These are phyloP conservation scores for Eucommia ulmoides DNA, from an alignment of 257 asterid species.

Conservation along the genomic window DNA sequence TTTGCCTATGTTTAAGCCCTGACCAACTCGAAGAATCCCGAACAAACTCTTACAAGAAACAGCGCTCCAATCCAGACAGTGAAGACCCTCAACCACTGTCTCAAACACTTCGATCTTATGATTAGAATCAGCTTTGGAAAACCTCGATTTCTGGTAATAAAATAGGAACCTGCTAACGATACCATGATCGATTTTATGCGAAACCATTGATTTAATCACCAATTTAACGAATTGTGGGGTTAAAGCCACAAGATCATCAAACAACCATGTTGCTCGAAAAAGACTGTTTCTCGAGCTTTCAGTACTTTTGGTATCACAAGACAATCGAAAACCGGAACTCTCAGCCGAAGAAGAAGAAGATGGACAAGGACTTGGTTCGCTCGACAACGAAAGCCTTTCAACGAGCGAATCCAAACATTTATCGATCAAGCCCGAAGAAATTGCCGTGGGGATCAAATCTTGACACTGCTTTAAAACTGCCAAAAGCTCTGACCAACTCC, in stretches of 20 bases:
- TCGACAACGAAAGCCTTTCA: conserved; percentile 31
- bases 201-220: conserved; percentile 33
- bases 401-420: conserved; percentile 41
- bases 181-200: conserved; percentile 40
- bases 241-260: conserved; percentile 45
- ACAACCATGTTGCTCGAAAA: conserved; percentile 68
- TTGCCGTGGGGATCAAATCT: conserved; percentile 23
- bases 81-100: conserved; percentile 44
- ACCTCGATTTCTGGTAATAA: conserved; percentile 57
- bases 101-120: conserved; percentile 36
- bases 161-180: conserved; percentile 50
- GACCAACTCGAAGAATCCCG: conserved; percentile 37
- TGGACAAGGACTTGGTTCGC: conserved; percentile 67
- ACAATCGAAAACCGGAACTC: conserved; percentile 48
- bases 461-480: conserved; percentile 47
- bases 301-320: conserved; percentile 61
- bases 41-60: conserved; percentile 56
- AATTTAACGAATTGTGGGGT: conserved; percentile 17
- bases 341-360: conserved; percentile 67
- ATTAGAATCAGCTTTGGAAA: conserved; percentile 15
- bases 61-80: conserved; percentile 32
- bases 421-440: conserved; percentile 27
- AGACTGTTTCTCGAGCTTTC: conserved; percentile 54
- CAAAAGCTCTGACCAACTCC: conserved; percentile 80
- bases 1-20: conserved; percentile 26